Evolutionary conservation across 805 yeast genomes (phyloP).

Genomic region (Kodamaea leandrae): DNA sequence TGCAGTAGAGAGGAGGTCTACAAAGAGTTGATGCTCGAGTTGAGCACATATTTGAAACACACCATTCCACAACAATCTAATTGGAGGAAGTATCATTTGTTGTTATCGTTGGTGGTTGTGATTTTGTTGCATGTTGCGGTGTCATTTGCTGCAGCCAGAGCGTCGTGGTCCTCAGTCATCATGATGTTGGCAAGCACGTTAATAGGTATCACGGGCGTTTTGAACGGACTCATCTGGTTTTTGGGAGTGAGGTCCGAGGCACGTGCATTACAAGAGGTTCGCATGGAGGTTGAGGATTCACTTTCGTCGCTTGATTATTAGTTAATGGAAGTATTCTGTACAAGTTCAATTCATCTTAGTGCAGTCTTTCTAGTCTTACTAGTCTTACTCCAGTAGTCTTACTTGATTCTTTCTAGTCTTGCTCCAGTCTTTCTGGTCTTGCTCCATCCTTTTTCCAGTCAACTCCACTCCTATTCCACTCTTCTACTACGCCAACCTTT

Average conservation of each 20-base stretch:
- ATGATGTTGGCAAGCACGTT: conserved; percentile 49
- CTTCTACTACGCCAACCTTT: conserved; percentile 5
- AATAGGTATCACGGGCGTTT: conserved; percentile 61
- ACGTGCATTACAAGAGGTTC: conserved; percentile 75
- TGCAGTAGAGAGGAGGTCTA: conserved; percentile 36
- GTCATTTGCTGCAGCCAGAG: conserved; percentile 54
- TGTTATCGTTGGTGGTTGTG: conserved; percentile 44
- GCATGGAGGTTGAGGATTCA: conserved; percentile 54
- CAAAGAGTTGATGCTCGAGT: conserved; percentile 24
- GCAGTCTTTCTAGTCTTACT: too few species aligned
- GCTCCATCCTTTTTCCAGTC: too few species aligned
- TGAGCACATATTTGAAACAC: conserved; percentile 46
- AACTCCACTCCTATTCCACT: too few species aligned
- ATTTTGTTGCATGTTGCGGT: conserved; percentile 53
- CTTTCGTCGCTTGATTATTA: not conserved
- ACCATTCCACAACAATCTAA: conserved; percentile 56
- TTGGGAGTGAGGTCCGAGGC: conserved; percentile 79
- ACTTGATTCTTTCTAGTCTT: too few species aligned
- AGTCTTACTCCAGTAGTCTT: too few species aligned
- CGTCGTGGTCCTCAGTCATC: conserved; percentile 66
- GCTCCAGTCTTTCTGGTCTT: too few species aligned
- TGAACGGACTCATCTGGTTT: conserved; percentile 75
- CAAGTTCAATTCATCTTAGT: too few species aligned
- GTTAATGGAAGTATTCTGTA: not conserved
- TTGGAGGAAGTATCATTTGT: conserved; percentile 68